Evolutionary conservation across 257 asterid genomes (phyloP).

Genomic region (Cinchona pubescens): DNA sequence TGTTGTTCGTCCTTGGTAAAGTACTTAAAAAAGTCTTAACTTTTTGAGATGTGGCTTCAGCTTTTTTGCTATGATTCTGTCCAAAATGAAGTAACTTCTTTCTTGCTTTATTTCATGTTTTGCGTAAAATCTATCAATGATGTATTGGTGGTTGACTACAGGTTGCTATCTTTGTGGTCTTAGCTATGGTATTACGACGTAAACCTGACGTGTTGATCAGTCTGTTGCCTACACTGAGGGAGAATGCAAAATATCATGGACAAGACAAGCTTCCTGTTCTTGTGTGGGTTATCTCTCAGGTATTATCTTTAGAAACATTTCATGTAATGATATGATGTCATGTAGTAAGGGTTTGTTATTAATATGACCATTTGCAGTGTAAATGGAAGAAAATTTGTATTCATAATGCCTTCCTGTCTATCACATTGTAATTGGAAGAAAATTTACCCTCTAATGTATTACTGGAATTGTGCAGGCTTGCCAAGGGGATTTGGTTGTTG

Average conservation of each 20-base stretch:
- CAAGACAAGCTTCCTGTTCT: constrained; percentile 30
- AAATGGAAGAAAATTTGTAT: not conserved
- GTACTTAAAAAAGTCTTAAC: not conserved
- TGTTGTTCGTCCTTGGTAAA: not conserved
- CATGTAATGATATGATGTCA: not conserved
- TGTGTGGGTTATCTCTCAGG: constrained; percentile 36
- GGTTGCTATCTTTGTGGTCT: constrained; percentile 38
- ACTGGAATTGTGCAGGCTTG: constrained; percentile 23
- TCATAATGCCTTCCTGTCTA: not conserved
- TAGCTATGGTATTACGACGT: constrained; percentile 35
- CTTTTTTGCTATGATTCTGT: not conserved
- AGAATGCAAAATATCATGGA: constrained; percentile 32
- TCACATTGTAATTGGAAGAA: not conserved
- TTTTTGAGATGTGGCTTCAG: not conserved
- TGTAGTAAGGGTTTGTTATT: not conserved
- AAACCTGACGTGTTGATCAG: constrained; percentile 35
- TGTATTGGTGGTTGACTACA: constrained; percentile 4
- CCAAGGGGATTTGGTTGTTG: constrained; percentile 38
- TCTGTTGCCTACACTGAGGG: constrained; percentile 30
- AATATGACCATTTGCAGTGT: not conserved
- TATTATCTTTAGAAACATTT: constrained; percentile 10
- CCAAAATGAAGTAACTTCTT: not conserved
- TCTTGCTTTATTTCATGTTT: not conserved
- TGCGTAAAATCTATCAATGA: not conserved
- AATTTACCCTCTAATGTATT: not conserved